Conservation (phyloP, 306 rosid species). For the Fragaria vesca region DNA sequence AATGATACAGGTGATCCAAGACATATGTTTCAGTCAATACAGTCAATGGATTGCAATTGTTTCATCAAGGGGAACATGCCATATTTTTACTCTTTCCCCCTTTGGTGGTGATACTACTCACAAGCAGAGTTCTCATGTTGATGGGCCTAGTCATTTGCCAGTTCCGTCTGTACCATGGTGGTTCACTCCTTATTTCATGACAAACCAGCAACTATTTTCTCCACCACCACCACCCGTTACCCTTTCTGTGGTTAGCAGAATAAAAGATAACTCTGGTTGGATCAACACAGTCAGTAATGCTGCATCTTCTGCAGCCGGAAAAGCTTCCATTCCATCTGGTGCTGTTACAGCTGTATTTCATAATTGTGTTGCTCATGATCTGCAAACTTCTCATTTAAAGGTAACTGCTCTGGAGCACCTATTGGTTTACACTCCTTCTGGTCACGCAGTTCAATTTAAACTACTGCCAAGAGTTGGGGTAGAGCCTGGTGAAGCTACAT, state of each 20-base stretch:
- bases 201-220: conserved; percentile 58
- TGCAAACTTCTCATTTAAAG: conserved; percentile 39
- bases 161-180: conserved; percentile 79
- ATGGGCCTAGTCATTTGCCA: conserved; percentile 64
- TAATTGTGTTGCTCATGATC: conserved; percentile 51
- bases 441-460: conserved; percentile 75
- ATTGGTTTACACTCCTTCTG: conserved; percentile 78
- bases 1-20: conserved; percentile 74
- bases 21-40: conserved; percentile 75
- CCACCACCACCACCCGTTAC: conserved; percentile 70
- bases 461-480: conserved; percentile 66
- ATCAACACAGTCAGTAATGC: conserved; percentile 81
- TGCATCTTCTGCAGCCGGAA: conserved; percentile 87
- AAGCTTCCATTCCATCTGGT: conserved; percentile 73
- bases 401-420: conserved; percentile 72
- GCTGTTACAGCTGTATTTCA: conserved; percentile 88
- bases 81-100: conserved; percentile 75
- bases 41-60: conserved; percentile 90
- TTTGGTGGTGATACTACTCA: conserved; percentile 83
- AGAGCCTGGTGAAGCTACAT: conserved; percentile 59
- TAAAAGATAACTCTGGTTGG: conserved; percentile 84
- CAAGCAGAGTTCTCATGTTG: conserved; percentile 54
- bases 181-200: conserved; percentile 66
- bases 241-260: conserved; percentile 94
- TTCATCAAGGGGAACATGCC: conserved; percentile 85